These are phyloP conservation scores for Sanghuangporus weigelae DNA, from an alignment of 1,284 basidiomycete species.

Conservation along the genomic window DNA sequence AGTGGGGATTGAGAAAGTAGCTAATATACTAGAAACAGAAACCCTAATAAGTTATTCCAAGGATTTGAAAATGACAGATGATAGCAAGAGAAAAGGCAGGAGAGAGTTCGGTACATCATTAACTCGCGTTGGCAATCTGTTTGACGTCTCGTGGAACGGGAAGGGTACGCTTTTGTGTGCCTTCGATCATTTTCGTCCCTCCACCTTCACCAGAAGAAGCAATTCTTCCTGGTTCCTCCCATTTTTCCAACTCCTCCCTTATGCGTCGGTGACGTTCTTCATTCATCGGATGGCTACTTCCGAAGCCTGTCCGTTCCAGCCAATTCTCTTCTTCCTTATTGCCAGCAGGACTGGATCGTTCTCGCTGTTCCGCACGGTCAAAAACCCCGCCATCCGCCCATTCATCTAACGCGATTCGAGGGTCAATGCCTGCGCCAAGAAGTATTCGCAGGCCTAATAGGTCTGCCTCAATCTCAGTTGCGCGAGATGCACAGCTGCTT, in stretches of 20 bases:
- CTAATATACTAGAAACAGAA: neutral
- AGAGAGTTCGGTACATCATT: neutral
- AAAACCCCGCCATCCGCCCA: constrained; percentile 10
- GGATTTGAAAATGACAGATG: neutral
- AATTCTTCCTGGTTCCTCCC: constrained; percentile 3
- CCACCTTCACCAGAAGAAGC: neutral
- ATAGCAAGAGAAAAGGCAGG: neutral
- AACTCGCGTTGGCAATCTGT: neutral
- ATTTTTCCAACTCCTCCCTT: constrained; percentile 8
- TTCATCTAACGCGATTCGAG: constrained; percentile 7
- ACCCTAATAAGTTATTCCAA: neutral
- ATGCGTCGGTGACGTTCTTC: constrained; percentile 4
- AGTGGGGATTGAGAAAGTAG: neutral
- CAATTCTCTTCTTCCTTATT: neutral
- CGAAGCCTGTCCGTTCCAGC: constrained; percentile 11
- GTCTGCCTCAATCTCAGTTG: constrained; percentile 13
- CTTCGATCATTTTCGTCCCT: neutral
- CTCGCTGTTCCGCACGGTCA: constrained; percentile 4
- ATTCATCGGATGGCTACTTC: constrained; percentile 12
- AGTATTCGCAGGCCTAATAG: constrained; percentile 13
- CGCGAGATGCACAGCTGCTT: constrained; percentile 11
- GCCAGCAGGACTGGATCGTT: neutral
- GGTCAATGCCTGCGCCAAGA: constrained; percentile 13
- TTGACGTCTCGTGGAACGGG: neutral
- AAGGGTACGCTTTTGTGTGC: neutral